Evolutionary conservation across 2,329 filamentous ascomycete species (phyloP).

Genomic region (Macrophomina pseudophaseolina): DNA sequence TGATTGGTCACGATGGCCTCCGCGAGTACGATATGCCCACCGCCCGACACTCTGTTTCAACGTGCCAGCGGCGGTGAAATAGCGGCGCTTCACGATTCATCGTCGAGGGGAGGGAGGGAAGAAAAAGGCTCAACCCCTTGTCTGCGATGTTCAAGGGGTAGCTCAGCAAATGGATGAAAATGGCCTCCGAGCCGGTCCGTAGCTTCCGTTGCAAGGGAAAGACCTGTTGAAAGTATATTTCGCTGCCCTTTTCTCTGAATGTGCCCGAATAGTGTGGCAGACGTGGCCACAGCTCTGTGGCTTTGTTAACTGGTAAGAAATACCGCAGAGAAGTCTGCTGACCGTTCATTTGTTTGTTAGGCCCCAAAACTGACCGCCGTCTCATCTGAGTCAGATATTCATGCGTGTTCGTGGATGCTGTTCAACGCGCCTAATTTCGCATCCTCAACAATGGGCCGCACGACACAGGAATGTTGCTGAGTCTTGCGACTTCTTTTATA

Average conservation of each 20-base stretch:
- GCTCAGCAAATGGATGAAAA: neutral
- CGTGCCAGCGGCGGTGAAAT: neutral
- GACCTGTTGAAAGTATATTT: neutral
- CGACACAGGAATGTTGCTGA: neutral
- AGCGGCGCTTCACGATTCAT: neutral
- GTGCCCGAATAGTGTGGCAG: neutral
- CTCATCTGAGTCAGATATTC: conserved; percentile 10
- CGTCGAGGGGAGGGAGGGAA: neutral
- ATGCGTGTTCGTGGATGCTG: conserved; percentile 1
- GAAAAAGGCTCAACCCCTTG: neutral
- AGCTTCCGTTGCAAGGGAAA: neutral
- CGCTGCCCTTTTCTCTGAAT: neutral
- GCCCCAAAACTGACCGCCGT: conserved; percentile 9
- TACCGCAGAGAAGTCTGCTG: conserved; percentile 12
- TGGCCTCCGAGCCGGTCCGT: neutral
- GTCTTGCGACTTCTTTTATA: too few relatives aligned
- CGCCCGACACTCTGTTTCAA: conserved; percentile 12
- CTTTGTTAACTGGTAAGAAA: conserved; percentile 1
- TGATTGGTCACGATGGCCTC: neutral
- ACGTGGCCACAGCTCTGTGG: neutral
- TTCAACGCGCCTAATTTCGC: neutral
- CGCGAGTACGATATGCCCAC: neutral
- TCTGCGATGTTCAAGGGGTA: neutral
- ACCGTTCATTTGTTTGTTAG: neutral
- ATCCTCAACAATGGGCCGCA: neutral